phyloP scores from a whole-genome alignment of 106 monocot species.

The Platanthera guangdongensis region DNA sequence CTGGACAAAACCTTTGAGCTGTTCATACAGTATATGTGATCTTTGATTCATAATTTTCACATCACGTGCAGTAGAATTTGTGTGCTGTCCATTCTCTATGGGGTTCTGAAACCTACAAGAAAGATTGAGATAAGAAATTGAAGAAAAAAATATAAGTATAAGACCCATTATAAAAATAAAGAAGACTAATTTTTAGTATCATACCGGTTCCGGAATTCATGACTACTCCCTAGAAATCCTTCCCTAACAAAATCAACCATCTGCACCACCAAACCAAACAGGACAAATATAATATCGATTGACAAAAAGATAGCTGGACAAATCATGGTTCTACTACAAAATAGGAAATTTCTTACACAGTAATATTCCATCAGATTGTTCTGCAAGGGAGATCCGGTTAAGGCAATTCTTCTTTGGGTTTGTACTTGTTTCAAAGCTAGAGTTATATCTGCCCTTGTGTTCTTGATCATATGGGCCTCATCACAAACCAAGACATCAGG shows the following conservation, averaged over 20 bases:
- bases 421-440: slow-evolving; percentile 84
- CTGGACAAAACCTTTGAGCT: slow-evolving; percentile 95
- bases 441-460: slow-evolving; percentile 80
- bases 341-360: slow-evolving; percentile 57
- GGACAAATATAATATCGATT: slow-evolving; percentile 3
- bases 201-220: slow-evolving; percentile 91
- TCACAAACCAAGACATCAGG: slow-evolving; percentile 95
- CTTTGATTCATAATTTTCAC: slow-evolving; percentile 98
- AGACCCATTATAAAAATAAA: background rate
- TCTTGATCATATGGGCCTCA: slow-evolving; percentile 99
- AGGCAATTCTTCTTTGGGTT: slow-evolving; percentile 89
- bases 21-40: slow-evolving; percentile 90
- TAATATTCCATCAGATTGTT: slow-evolving; percentile 99
- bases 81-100: slow-evolving; percentile 95
- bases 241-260: slow-evolving; percentile 99
- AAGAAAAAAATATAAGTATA: background rate
- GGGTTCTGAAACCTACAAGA: slow-evolving; percentile 90
- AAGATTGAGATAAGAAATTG: slow-evolving; percentile 1
- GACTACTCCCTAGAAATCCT: slow-evolving; percentile 88
- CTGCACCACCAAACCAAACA: slow-evolving; percentile 29
- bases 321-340: background rate
- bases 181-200: background rate
- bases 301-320: background rate
- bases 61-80: slow-evolving; percentile 87
- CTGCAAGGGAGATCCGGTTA: slow-evolving; percentile 97